phyloP scores from a whole-genome alignment of 345 rosid species.

The Cochlearia excelsa region DNA sequence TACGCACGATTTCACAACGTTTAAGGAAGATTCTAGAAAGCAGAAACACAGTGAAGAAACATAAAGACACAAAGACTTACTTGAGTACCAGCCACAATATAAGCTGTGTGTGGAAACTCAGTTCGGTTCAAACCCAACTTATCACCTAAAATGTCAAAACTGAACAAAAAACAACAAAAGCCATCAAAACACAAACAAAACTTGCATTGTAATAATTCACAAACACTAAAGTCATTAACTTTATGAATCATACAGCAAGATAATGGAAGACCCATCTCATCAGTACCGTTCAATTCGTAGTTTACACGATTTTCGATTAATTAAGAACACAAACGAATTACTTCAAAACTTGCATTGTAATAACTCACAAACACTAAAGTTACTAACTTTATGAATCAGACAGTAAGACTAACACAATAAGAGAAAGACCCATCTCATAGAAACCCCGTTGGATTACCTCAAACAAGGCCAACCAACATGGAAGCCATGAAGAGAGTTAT shows the following conservation, averaged over 20 bases:
- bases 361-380: slow-evolving; percentile 9
- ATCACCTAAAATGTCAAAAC: slow-evolving; percentile 84
- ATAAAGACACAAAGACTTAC: slow-evolving; percentile 36
- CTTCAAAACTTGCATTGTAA: background rate
- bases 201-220: background rate
- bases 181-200: slow-evolving; percentile 1
- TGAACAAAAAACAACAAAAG: slow-evolving; percentile 35
- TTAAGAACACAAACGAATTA: no score
- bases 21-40: background rate
- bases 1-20: background rate
- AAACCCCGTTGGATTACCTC: slow-evolving; percentile 45
- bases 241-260: slow-evolving; percentile 1
- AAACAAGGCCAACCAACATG: slow-evolving; percentile 94
- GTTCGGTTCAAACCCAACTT: slow-evolving; percentile 76
- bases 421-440: background rate
- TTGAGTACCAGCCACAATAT: slow-evolving; percentile 92
- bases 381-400: background rate
- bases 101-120: slow-evolving; percentile 80
- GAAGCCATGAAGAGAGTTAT: slow-evolving; percentile 86
- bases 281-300: no score
- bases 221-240: background rate
- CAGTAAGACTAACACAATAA: background rate
- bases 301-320: no score
- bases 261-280: background rate
- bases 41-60: slow-evolving; percentile 1